These are phyloP conservation scores for Auricularia cornea DNA, from an alignment of 768 basidiomycete species.

Conservation along the genomic window DNA sequence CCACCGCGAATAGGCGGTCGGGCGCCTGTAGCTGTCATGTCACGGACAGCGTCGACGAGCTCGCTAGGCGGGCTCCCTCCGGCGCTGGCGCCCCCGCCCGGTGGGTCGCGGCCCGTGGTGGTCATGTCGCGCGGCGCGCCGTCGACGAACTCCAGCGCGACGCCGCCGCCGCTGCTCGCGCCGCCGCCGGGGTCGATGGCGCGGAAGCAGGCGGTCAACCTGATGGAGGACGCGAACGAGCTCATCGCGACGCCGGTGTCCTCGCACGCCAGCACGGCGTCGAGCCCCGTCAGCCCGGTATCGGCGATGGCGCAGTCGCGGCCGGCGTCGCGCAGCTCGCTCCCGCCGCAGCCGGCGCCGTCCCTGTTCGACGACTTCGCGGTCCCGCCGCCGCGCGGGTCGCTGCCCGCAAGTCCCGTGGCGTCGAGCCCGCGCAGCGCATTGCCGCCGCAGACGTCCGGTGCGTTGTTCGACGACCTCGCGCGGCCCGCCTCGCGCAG, in stretches of 20 bases:
- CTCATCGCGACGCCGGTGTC: neutral
- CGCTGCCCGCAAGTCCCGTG: no score
- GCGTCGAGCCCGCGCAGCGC: neutral
- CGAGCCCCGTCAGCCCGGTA: neutral
- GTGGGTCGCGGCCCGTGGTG: neutral
- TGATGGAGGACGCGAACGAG: neutral
- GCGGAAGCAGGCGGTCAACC: neutral
- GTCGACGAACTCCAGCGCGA: neutral
- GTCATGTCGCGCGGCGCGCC: neutral
- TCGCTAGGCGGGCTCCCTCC: neutral
- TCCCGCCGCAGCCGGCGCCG: neutral
- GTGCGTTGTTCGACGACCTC: neutral
- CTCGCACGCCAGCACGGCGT: no score
- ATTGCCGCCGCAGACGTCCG: neutral
- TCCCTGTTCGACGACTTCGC: no score
- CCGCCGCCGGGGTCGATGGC: neutral
- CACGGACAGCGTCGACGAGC: neutral
- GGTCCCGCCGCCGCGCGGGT: no score
- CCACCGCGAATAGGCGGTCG: neutral
- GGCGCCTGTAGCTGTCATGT: neutral
- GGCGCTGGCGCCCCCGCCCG: neutral
- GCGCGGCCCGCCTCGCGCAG: neutral
- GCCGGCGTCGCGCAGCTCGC: neutral
- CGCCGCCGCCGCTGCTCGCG: neutral
- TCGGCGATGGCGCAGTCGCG: neutral